phyloP scores from a whole-genome alignment of 805 yeast genomes.

The Wickerhamomyces rabaulensis region DNA sequence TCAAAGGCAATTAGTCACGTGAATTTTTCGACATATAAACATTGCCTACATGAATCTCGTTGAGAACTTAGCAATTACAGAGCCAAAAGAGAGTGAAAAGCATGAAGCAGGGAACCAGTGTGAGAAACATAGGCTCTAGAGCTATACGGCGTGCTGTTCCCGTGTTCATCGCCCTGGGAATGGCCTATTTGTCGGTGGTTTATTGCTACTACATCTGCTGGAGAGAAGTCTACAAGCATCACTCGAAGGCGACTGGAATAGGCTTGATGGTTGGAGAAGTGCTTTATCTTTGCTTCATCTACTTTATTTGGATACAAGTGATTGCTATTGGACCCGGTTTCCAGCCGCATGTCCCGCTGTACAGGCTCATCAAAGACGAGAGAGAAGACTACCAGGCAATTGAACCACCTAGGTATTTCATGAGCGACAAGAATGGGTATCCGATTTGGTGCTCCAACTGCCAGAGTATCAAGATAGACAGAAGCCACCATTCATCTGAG shows the following conservation, averaged over 20 bases:
- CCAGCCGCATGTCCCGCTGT: conserved; percentile 33
- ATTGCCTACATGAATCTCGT: not conserved
- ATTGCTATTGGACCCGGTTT: conserved; percentile 56
- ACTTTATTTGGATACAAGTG: conserved; percentile 41
- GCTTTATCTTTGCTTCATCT: conserved; percentile 22
- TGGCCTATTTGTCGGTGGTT: conserved; percentile 20
- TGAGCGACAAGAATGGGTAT: conserved; percentile 67
- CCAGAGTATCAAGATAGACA: conserved; percentile 54
- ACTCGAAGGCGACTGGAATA: conserved; percentile 24
- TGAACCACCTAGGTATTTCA: conserved; percentile 52
- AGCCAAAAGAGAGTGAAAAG: not conserved
- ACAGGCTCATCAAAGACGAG: conserved; percentile 21
- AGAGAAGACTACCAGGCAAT: conserved; percentile 22
- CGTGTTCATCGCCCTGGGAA: not conserved
- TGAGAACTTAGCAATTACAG: not conserved
- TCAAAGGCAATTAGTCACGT: not conserved
- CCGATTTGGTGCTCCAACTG: conserved; percentile 76
- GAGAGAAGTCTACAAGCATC: conserved; percentile 22
- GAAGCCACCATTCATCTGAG: conserved; percentile 67
- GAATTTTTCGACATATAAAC: not conserved
- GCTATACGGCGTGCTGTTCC: not conserved
- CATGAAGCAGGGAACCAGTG: not conserved
- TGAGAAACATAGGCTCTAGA: not conserved
- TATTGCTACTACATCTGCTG: conserved; percentile 26
- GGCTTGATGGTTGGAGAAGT: conserved; percentile 29